A percentile compares a stretch with the other conserved stretches of the same genome.
These are phyloP conservation scores for Candida smagusa DNA, from an alignment of 1,139 yeast genomes.

Conservation along the genomic window DNA sequence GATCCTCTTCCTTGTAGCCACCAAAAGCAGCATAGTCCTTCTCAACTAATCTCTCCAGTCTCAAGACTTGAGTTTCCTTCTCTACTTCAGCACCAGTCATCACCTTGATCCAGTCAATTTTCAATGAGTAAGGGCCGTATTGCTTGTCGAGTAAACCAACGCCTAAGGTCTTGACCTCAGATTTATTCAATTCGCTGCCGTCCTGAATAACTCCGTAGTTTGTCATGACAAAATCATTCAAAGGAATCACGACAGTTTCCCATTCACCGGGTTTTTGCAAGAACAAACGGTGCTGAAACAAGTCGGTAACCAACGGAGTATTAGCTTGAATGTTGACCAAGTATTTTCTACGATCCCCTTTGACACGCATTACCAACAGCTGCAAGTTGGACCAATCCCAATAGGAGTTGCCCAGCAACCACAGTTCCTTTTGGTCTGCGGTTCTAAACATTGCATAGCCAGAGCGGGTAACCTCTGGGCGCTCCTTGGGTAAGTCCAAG, in stretches of 20 bases:
- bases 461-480: constrained; percentile 64
- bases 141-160: constrained; percentile 76
- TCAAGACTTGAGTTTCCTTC: constrained; percentile 32
- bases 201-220: constrained; percentile 81
- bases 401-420: constrained; percentile 43
- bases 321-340: constrained; percentile 80
- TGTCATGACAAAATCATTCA: constrained; percentile 77
- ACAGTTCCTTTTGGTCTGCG: constrained; percentile 53
- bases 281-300: constrained; percentile 79
- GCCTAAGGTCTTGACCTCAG: constrained; percentile 71
- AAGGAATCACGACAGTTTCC: constrained; percentile 80
- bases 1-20: constrained; percentile 26
- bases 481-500: constrained; percentile 68
- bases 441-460: constrained; percentile 92
- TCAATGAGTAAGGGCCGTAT: constrained; percentile 71
- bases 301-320: constrained; percentile 72
- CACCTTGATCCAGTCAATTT: constrained; percentile 73
- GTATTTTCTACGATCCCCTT: constrained; percentile 73
- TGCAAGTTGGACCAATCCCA: constrained; percentile 66
- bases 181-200: constrained; percentile 56
- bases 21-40: constrained; percentile 15
- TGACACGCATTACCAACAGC: constrained; percentile 65
- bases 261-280: constrained; percentile 72
- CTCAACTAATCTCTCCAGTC: constrained; percentile 24
- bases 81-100: constrained; percentile 55